Conservation (phyloP, 1,284 basidiomycete genomes). For the Crepidotus sp. region DNA sequence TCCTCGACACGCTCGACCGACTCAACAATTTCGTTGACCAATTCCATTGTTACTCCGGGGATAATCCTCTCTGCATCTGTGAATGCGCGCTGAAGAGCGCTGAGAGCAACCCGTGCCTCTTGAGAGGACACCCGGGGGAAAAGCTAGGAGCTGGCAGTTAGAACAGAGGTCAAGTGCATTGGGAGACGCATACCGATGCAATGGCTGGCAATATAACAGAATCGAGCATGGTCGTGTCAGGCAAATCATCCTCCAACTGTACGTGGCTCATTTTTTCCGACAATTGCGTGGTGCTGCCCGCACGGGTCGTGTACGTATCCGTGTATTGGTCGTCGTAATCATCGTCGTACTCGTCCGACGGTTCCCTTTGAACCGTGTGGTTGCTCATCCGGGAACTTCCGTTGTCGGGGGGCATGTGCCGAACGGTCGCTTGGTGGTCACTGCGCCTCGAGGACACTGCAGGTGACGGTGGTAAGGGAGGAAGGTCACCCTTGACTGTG, state of each 20-base stretch:
- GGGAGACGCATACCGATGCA: conserved; percentile 61
- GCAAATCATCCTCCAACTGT: conserved; percentile 55
- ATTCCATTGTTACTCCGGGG: conserved; percentile 72
- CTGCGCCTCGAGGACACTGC: conserved; percentile 34
- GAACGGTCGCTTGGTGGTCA: conserved; percentile 57
- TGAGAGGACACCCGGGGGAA: conserved; percentile 83
- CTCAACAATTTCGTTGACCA: conserved; percentile 81
- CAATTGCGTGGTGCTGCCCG: conserved; percentile 26
- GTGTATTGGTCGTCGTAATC: conserved; percentile 53
- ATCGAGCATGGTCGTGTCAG: conserved; percentile 84
- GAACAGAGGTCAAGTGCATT: not conserved
- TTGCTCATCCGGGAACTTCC: conserved; percentile 20
- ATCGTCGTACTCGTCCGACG: conserved; percentile 58
- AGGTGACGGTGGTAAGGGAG: conserved; percentile 42
- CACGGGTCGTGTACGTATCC: conserved; percentile 30
- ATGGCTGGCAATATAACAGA: conserved; percentile 92
- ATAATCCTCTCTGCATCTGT: conserved; percentile 87
- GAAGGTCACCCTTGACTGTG: conserved; percentile 51
- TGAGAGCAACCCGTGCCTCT: conserved; percentile 78
- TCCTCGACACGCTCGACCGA: conserved; percentile 87
- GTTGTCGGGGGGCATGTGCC: conserved; percentile 35
- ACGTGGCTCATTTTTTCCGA: conserved; percentile 34
- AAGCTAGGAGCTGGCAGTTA: conserved; percentile 41
- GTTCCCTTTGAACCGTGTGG: conserved; percentile 31
- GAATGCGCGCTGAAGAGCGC: conserved; percentile 80